Base-by-base conservation (phyloP, 768 basidiomycete genomes). In the Wakefieldia striispora region DNA sequence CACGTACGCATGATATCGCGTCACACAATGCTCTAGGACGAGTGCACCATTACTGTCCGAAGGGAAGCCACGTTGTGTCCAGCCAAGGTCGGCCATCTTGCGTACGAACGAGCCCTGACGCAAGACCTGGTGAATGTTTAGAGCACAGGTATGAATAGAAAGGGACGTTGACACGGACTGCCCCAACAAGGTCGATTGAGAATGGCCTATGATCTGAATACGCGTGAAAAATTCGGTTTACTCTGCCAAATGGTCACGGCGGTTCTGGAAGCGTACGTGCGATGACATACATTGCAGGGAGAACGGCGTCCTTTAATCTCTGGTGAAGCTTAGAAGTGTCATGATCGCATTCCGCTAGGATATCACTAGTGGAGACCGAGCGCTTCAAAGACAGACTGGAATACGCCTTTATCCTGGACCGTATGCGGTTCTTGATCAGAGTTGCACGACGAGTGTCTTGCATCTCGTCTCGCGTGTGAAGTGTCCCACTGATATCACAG, bases 1-100 rank as follows among this genome's bases (percentile, higher is more conserved):
- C 21, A 67, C 71, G 13, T 60, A 81, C 77, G 75, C 81, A 47
- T 82, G 80, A 54, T 83, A 83, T 58, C 82, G 66, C 2, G 81
- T 72, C 19, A 79, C 65, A 3, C 75, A 73, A 56, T 81, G 78
- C 17, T 74, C 67, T 6, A 83, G 63, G 3, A 70, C 73, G 9
- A 71, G 47, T 45, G 70, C 68, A 31, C 77, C 75, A n/a, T 70
- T 67, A 5, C 43, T 43, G 33, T 66, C 61, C 0, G 49, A 36
- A 42, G 79, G 77, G 53, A 71, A 78, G 1, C 51, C 59, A 0
- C 72, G 68, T 11, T 66, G 53, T 3, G 75, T 79, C 82, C 82
- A 84, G 0, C 71, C 68, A 5, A 83, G 66, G 21, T 75, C 67
- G 26, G 67, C 62, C 76, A 83, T 81, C 63, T 82, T 83, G 49